These are phyloP conservation scores for Cryphonectria parasitica DNA, from an alignment of 2,329 filamentous ascomycete species.

Conservation along the genomic window DNA sequence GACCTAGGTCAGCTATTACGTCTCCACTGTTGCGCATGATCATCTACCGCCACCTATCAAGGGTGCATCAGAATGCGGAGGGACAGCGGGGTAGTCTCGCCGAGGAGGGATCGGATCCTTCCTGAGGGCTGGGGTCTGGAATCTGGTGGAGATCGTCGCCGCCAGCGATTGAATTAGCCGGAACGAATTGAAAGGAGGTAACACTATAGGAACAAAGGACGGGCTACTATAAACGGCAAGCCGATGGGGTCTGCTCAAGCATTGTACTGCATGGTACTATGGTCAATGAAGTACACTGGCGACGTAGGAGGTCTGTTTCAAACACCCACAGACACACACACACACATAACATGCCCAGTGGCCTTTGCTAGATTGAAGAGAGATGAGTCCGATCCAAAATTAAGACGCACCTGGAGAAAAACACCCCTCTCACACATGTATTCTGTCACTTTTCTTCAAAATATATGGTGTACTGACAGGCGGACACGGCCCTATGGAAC, in stretches of 20 bases:
- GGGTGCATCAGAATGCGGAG: conserved; percentile 7
- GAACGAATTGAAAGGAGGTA: not conserved
- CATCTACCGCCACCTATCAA: not conserved
- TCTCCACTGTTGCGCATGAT: not conserved
- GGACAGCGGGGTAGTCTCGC: conserved; percentile 16
- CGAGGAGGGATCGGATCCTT: not conserved
- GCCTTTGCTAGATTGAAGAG: not conserved
- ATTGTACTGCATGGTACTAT: not conserved
- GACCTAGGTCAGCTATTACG: not conserved
- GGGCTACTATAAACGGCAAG: conserved; percentile 26
- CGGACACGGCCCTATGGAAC: too few species aligned
- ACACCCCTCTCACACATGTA: too few species aligned
- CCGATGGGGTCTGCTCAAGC: conserved; percentile 8
- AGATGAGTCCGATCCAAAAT: not conserved
- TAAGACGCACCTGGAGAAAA: too few species aligned
- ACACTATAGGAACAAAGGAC: not conserved
- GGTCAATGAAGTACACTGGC: not conserved
- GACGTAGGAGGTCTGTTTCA: not conserved
- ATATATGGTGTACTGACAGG: not conserved
- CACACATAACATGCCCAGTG: not conserved
- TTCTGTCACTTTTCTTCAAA: not conserved
- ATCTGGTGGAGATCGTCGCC: conserved; percentile 1
- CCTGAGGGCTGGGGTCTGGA: not conserved
- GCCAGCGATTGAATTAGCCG: not conserved
- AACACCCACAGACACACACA: too few species aligned